Evolutionary conservation across 495 filamentous ascomycete species (phyloP).

Genomic region (Aspergillus sparsus): DNA sequence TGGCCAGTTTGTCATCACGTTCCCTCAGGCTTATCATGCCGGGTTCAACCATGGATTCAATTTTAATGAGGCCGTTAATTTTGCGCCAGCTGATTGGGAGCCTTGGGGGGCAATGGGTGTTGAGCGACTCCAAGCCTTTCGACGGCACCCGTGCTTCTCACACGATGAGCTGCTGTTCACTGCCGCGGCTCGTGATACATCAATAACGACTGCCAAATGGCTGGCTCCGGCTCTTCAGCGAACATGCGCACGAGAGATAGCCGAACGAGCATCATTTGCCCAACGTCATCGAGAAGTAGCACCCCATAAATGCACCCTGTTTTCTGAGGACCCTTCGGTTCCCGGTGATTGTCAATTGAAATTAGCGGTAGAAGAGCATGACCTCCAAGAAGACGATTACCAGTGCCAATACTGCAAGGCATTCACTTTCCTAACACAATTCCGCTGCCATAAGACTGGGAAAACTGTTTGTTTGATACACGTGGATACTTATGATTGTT

Average conservation of each 20-base stretch:
- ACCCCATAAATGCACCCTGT: constrained; percentile 50
- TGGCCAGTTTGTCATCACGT: constrained; percentile 94
- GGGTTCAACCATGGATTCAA: constrained; percentile 98
- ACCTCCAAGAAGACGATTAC: constrained; percentile 85
- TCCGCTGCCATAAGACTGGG: constrained; percentile 73
- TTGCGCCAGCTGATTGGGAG: constrained; percentile 96
- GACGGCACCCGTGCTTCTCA: constrained; percentile 92
- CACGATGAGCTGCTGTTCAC: constrained; percentile 96
- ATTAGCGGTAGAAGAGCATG: constrained; percentile 62
- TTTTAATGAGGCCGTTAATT: constrained; percentile 99
- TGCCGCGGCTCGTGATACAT: constrained; percentile 72
- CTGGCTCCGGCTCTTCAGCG: constrained; percentile 82
- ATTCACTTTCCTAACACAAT: constrained; percentile 88
- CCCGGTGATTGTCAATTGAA: constrained; percentile 44
- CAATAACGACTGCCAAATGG: constrained; percentile 94
- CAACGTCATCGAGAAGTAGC: constrained; percentile 60
- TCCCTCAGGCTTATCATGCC: constrained; percentile 88
- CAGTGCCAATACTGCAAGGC: constrained; percentile 91
- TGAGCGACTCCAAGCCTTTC: constrained; percentile 80
- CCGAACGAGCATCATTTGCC: constrained; percentile 66
- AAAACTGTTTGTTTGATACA: constrained; percentile 80
- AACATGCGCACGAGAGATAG: constrained; percentile 70
- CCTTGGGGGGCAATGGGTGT: constrained; percentile 87
- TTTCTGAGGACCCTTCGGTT: constrained; percentile 28
- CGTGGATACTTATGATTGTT: constrained; percentile 77